A percentile compares a stretch with the other conserved stretches of the same genome.
Conservation (phyloP, 768 basidiomycete species). For the Scleroderma citrinum region DNA sequence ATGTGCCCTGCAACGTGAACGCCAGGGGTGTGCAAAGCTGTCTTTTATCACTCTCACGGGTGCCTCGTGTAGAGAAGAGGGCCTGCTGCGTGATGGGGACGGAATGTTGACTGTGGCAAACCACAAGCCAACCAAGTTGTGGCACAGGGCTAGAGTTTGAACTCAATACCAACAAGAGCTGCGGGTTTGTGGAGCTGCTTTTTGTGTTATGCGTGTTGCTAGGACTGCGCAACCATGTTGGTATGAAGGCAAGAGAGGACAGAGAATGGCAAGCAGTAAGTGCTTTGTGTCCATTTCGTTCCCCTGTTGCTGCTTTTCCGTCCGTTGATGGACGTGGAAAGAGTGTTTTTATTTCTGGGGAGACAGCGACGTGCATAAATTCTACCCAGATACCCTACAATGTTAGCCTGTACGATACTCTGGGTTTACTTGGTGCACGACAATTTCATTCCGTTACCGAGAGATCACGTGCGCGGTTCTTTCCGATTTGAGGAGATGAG, state of each 20-base stretch:
- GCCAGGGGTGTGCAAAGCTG: background rate
- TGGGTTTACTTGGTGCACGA: slow-evolving; percentile 2
- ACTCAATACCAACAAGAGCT: slow-evolving; percentile 33
- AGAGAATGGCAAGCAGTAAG: slow-evolving; percentile 34
- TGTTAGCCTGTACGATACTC: background rate
- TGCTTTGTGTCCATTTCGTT: slow-evolving; percentile 8
- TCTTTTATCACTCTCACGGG: background rate
- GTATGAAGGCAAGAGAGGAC: slow-evolving; percentile 46
- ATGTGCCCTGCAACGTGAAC: slow-evolving; percentile 31
- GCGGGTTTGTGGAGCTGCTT: slow-evolving; percentile 45
- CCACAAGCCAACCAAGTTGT: background rate
- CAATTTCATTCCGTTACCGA: slow-evolving; percentile 12
- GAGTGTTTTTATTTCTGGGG: background rate
- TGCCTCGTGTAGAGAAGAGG: slow-evolving; percentile 7
- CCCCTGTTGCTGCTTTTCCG: background rate
- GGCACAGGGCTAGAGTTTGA: slow-evolving; percentile 24
- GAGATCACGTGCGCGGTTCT: slow-evolving; percentile 27
- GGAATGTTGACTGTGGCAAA: background rate
- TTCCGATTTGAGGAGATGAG: slow-evolving; percentile 17
- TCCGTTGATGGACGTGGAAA: background rate
- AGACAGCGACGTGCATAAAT: background rate
- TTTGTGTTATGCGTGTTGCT: slow-evolving; percentile 48
- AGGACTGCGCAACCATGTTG: slow-evolving; percentile 49
- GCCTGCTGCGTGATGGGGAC: background rate
- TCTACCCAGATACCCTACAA: background rate